Evolutionary conservation across 345 rosid genomes (phyloP), one percentile per base, ranked within the genome.

Genomic region (Cardiospermum halicacabum): DNA sequence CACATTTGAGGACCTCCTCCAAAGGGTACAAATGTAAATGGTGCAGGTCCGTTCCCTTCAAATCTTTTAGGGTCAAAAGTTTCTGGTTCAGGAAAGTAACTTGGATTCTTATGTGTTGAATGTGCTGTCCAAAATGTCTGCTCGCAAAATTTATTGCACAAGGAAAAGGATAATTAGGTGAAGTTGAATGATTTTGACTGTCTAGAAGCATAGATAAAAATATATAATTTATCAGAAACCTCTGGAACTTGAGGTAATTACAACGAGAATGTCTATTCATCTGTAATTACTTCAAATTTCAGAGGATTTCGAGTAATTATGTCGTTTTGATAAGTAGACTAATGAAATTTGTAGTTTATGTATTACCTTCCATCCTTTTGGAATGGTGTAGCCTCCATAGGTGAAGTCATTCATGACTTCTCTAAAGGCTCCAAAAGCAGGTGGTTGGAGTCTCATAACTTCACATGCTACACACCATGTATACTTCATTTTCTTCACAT

Each of bases 321-420:
- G n/a, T n/a, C n/a, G n/a, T n/a, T n/a, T n/a, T n/a, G n/a, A n/a
- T n/a, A n/a, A n/a, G n/a, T n/a, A n/a, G n/a, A n/a, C n/a, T n/a
- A n/a, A n/a, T n/a, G n/a, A n/a, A n/a, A n/a, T n/a, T n/a, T n/a
- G n/a, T n/a, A n/a, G n/a, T n/a, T 40, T 12, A 11, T 43, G 49
- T 18, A 47, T 11, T 39, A 37, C 62, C 69, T 66, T 56, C 45
- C 62, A 56, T 30, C 69, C 55, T 55, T 30, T 66, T 11, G 69
- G 61, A 30, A 56, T 66, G 9, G 47, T 43, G 13, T 37, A 55
- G 28, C 61, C 69, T 0, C 27, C 39, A 19, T 26, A 40, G 6
- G 53, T 54, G 22, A 65, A 55, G 12, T 65, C 53, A 18, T 7
- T 34, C 9, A 32, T 11, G 53, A 30, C 61, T 12, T 65, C 69